These are phyloP conservation scores for Rhododendron ferrugineum DNA, from an alignment of 148 eudicot genomes.

Conservation along the genomic window DNA sequence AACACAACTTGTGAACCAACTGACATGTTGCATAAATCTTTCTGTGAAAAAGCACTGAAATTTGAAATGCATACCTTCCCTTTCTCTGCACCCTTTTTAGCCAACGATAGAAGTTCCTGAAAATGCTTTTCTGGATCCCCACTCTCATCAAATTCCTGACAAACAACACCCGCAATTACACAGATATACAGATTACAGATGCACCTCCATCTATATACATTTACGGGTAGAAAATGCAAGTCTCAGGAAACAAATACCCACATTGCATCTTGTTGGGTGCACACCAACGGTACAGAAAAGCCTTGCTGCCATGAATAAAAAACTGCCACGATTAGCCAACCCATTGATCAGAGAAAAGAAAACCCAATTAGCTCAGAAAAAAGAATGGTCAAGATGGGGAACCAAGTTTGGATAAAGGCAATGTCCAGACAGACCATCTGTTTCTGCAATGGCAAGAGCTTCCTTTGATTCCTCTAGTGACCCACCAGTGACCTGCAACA, in stretches of 20 bases:
- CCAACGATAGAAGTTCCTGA: slow-evolving; percentile 74
- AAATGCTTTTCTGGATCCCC: slow-evolving; percentile 91
- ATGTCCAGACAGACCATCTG: slow-evolving; percentile 60
- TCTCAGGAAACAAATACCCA: slow-evolving; percentile 23
- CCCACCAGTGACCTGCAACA: slow-evolving; percentile 89
- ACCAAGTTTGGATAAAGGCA: neutral
- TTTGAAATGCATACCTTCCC: slow-evolving; percentile 63
- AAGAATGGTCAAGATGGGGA: neutral
- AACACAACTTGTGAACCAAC: neutral
- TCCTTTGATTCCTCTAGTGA: slow-evolving; percentile 91
- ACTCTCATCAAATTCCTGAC: slow-evolving; percentile 90
- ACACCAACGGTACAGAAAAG: slow-evolving; percentile 98
- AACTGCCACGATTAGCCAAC: slow-evolving; percentile 13
- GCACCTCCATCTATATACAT: neutral
- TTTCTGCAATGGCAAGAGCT: slow-evolving; percentile 95
- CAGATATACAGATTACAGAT: neutral
- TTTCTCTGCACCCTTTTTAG: slow-evolving; percentile 78
- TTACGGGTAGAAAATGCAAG: neutral
- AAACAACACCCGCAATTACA: neutral
- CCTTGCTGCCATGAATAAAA: slow-evolving; percentile 54
- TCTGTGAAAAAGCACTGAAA: neutral
- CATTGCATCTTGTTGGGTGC: slow-evolving; percentile 97
- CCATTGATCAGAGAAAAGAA: neutral
- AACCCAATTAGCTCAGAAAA: neutral
- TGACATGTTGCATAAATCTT: neutral